phyloP scores from a whole-genome alignment of 768 basidiomycete genomes.

The Lentinula lateritia region DNA sequence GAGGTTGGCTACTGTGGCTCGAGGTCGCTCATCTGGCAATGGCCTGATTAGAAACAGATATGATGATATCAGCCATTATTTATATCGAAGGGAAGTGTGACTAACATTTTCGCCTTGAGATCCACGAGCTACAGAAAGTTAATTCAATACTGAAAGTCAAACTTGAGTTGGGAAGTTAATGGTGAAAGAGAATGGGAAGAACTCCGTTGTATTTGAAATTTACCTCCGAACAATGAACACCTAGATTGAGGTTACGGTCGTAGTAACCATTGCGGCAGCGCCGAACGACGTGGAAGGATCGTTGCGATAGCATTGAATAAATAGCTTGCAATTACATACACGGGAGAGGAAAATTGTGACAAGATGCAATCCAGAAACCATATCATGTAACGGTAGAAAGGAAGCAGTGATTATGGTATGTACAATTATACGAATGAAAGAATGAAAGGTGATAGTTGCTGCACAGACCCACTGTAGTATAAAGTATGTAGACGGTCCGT shows the following conservation, averaged over 20 bases:
- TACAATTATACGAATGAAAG: background rate
- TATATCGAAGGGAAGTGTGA: background rate
- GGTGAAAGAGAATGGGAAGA: background rate
- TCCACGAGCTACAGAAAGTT: background rate
- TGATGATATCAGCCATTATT: background rate
- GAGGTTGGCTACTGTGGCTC: conserved; percentile 83
- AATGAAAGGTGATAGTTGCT: background rate
- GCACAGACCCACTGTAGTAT: background rate
- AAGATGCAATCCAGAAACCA: no score
- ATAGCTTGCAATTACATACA: no score
- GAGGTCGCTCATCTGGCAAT: conserved; percentile 82
- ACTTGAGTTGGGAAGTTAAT: background rate
- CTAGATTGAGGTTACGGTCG: background rate
- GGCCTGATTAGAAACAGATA: conserved; percentile 44
- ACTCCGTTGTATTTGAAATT: background rate
- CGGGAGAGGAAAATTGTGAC: no score
- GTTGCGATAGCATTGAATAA: no score
- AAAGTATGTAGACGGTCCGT: background rate
- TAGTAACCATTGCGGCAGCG: background rate
- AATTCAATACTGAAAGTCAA: background rate
- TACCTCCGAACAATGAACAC: background rate
- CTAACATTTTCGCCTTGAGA: background rate
- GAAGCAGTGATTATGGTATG: background rate
- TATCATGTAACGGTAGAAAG: background rate
- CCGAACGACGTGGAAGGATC: no score